Conservation (phyloP, 1,284 basidiomycete species). For the Stygiomarasmius scandens region DNA sequence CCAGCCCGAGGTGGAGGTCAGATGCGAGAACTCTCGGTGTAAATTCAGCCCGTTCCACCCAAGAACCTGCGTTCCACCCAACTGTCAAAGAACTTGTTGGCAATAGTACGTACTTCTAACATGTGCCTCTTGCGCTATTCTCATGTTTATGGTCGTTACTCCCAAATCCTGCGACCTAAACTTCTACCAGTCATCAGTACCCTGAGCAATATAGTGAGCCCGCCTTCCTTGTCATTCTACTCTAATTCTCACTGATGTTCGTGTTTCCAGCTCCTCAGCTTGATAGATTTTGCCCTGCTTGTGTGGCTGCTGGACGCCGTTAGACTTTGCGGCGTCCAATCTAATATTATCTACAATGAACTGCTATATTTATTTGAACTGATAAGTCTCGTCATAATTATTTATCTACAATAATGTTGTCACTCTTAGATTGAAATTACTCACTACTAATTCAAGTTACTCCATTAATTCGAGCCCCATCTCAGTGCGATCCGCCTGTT, state of each 20-base stretch:
- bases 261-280: conserved; percentile 39
- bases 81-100: conserved; percentile 46
- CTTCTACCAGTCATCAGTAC: conserved; percentile 35
- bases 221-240: neutral
- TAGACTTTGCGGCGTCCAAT: neutral
- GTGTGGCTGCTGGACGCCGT: conserved; percentile 33
- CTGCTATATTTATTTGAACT: too few relatives aligned
- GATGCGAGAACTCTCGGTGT: conserved; percentile 43
- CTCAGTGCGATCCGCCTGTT: too few relatives aligned
- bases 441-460: too few relatives aligned
- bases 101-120: conserved; percentile 49
- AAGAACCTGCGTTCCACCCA: conserved; percentile 36
- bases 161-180: too few relatives aligned
- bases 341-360: too few relatives aligned
- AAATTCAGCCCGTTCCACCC: conserved; percentile 53
- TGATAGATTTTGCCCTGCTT: conserved; percentile 39
- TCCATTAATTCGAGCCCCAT: too few relatives aligned
- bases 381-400: too few relatives aligned
- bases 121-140: too few relatives aligned
- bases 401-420: too few relatives aligned
- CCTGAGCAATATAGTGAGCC: conserved; percentile 49
- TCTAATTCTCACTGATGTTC: neutral
- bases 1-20: conserved; percentile 35
- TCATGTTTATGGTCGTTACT: too few relatives aligned
- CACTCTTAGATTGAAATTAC: too few relatives aligned